A percentile compares a stretch with the other conserved stretches of the same genome.
Evolutionary conservation across 2,329 filamentous ascomycete species (phyloP).

Genomic region (Penicillium paneum): DNA sequence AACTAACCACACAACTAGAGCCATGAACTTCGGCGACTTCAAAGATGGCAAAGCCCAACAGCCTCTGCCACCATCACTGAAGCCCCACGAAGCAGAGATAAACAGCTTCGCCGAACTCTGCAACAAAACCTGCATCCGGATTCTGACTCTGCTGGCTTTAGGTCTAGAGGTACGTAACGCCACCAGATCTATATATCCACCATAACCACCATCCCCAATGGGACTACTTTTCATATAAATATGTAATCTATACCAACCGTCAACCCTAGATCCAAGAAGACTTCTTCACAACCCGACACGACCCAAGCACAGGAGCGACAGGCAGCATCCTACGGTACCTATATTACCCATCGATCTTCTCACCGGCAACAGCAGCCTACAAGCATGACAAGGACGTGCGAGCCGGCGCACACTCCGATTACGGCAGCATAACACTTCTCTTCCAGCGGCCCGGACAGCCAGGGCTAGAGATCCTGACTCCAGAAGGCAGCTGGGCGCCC

Average conservation of each 20-base stretch:
- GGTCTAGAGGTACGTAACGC: constrained; percentile 60
- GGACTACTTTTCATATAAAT: neutral
- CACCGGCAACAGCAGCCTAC: constrained; percentile 41
- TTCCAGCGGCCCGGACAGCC: constrained; percentile 84
- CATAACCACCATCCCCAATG: neutral
- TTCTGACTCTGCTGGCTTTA: constrained; percentile 73
- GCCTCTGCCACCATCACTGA: constrained; percentile 66
- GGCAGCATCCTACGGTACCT: constrained; percentile 67
- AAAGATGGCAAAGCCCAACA: constrained; percentile 67
- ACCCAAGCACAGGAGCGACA: constrained; percentile 48
- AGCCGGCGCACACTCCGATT: constrained; percentile 90
- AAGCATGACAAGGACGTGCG: constrained; percentile 64
- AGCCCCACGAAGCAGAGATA: constrained; percentile 59
- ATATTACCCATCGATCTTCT: constrained; percentile 63
- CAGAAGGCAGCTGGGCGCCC: constrained; percentile 57
- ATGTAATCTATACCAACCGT: neutral
- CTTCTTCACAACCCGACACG: constrained; percentile 63
- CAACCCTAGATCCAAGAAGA: constrained; percentile 42
- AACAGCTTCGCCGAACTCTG: constrained; percentile 67
- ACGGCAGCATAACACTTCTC: constrained; percentile 66
- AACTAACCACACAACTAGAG: constrained; percentile 51
- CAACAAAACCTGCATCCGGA: constrained; percentile 65
- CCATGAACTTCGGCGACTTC: constrained; percentile 89
- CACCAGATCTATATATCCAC: neutral
- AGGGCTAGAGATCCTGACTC: constrained; percentile 76